A percentile compares a stretch with the other conserved stretches of the same genome.
Conservation (phyloP, 177 flowering plant species). For the Tripterygium wilfordii region DNA sequence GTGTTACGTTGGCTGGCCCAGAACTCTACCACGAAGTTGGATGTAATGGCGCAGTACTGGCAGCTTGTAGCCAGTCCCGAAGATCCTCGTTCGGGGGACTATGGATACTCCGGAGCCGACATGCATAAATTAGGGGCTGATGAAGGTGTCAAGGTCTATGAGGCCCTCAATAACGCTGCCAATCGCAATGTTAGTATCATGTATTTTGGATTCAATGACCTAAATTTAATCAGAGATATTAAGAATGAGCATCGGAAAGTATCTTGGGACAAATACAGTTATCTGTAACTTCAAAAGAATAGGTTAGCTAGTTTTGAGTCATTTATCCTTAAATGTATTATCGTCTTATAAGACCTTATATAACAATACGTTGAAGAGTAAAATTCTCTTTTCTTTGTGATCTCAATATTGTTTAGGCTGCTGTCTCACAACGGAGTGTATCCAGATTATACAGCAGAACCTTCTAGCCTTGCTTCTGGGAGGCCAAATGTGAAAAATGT, state of each 20-base stretch:
- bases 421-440: slow-evolving; percentile 75
- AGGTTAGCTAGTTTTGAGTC: too few relatives aligned
- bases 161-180: slow-evolving; percentile 67
- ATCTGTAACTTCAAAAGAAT: too few relatives aligned
- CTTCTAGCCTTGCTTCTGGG: slow-evolving; percentile 65
- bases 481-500: slow-evolving; percentile 79
- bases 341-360: too few relatives aligned
- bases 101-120: slow-evolving; percentile 66
- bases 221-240: too few relatives aligned
- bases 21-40: slow-evolving; percentile 57
- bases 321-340: too few relatives aligned
- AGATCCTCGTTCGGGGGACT: slow-evolving; percentile 82
- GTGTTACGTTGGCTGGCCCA: slow-evolving; percentile 86
- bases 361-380: too few relatives aligned
- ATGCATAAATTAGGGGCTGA: slow-evolving; percentile 67
- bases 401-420: slow-evolving; percentile 25
- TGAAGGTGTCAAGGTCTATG: slow-evolving; percentile 53
- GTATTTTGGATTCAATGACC: slow-evolving; percentile 21
- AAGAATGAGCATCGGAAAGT: too few relatives aligned
- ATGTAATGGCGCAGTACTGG: slow-evolving; percentile 92
- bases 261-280: too few relatives aligned
- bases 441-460: slow-evolving; percentile 76
- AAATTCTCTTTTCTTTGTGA: background rate
- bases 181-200: slow-evolving; percentile 64
- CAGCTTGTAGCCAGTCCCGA: slow-evolving; percentile 56